phyloP scores from a whole-genome alignment of 1,139 yeast genomes.

The Suhomyces bokatorum region DNA sequence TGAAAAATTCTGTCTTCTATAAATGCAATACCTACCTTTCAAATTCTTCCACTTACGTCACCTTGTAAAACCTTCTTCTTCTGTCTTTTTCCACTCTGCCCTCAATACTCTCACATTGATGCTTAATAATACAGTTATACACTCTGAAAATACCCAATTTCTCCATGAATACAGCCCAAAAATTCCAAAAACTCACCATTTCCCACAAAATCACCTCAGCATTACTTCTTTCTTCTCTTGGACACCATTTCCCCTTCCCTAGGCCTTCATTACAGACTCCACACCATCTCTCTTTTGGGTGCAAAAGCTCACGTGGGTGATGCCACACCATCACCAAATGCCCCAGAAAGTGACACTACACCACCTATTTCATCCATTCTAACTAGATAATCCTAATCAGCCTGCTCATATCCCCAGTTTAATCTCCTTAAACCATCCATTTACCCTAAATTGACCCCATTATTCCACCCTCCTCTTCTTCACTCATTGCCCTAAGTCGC shows the following conservation, averaged over 20 bases:
- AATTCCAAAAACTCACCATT: too few relatives aligned
- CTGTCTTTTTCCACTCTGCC: too few relatives aligned
- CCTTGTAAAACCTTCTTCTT: too few relatives aligned
- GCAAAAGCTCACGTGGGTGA: slow-evolving; percentile 1
- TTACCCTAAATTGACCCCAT: neutral
- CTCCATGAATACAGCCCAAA: too few relatives aligned
- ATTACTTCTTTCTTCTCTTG: neutral
- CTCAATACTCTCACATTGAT: too few relatives aligned
- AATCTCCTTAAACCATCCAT: neutral
- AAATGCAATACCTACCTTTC: too few relatives aligned
- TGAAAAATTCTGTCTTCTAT: too few relatives aligned
- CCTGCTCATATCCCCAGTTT: neutral
- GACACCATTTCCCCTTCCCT: neutral
- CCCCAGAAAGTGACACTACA: neutral
- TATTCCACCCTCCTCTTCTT: neutral
- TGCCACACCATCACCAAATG: neutral
- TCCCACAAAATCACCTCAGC: neutral
- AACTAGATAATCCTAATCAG: neutral
- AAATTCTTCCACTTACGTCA: too few relatives aligned
- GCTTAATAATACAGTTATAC: too few relatives aligned
- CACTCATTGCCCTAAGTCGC: neutral
- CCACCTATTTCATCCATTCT: neutral
- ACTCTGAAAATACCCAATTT: too few relatives aligned
- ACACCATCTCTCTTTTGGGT: neutral
- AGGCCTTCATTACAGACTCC: neutral